Evolutionary conservation across 2,329 filamentous ascomycete genomes (phyloP).

Genomic region (Trichoderma koningii): DNA sequence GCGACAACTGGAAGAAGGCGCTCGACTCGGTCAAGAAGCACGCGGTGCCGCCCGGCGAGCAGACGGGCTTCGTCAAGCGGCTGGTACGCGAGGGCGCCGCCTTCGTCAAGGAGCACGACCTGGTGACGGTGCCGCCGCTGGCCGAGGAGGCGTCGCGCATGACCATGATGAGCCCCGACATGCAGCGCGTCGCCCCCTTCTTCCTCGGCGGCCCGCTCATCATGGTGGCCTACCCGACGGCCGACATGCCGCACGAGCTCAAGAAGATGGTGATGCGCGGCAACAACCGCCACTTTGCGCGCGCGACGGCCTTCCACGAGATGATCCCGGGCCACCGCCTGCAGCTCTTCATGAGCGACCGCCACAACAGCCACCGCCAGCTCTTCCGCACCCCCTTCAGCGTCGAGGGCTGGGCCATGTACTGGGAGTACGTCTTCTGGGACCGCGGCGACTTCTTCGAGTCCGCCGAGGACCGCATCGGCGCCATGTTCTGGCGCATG

Average conservation of each 20-base stretch:
- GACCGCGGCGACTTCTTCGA: constrained; percentile 53
- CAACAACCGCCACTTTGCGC: constrained; percentile 59
- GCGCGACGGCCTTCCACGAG: constrained; percentile 63
- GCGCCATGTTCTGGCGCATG: constrained; percentile 64
- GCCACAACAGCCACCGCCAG: constrained; percentile 51
- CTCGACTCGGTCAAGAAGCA: constrained; percentile 59
- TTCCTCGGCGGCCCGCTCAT: constrained; percentile 59
- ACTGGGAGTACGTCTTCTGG: constrained; percentile 64
- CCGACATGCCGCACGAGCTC: constrained; percentile 53
- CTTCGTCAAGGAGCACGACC: constrained; percentile 56
- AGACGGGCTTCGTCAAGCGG: constrained; percentile 53
- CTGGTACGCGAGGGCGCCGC: constrained; percentile 54
- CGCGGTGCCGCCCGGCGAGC: constrained; percentile 56
- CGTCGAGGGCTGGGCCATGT: constrained; percentile 63
- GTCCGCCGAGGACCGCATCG: constrained; percentile 54
- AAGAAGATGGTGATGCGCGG: constrained; percentile 63
- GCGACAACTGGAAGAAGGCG: constrained; percentile 53
- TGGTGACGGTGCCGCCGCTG: constrained; percentile 57
- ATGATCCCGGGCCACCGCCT: constrained; percentile 61
- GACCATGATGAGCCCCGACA: constrained; percentile 57
- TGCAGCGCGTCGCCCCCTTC: constrained; percentile 59
- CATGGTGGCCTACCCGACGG: constrained; percentile 58
- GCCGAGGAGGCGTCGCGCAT: constrained; percentile 57
- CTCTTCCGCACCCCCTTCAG: constrained; percentile 61
- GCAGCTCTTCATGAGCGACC: constrained; percentile 52